Evolutionary conservation across 352 stramenopile genomes (phyloP).

Genomic region (Globisporangium acanthophoron): DNA sequence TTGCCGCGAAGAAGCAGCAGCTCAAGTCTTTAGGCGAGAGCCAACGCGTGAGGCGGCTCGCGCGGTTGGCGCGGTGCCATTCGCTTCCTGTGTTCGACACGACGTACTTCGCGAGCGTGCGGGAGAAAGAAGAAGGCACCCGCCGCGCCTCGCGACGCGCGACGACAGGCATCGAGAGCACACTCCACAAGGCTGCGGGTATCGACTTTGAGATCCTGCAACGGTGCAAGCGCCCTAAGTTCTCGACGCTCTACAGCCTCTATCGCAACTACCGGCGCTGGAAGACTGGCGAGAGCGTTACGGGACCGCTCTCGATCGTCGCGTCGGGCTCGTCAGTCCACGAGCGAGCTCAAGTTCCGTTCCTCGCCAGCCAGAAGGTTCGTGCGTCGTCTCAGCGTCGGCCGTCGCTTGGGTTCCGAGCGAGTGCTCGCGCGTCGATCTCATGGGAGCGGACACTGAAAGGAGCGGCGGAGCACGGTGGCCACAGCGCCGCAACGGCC

Average conservation of each 20-base stretch:
- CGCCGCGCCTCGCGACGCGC: constrained; percentile 1
- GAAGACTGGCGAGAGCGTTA: constrained; percentile 8
- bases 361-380: constrained; percentile 1
- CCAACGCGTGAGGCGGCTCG: constrained; percentile 4
- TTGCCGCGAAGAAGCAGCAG: background rate
- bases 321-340: background rate
- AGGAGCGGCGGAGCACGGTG: background rate
- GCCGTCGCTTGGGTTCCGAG: constrained; percentile 7
- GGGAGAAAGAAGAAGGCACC: constrained; percentile 17
- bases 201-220: constrained; percentile 65
- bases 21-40: background rate
- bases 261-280: constrained; percentile 38
- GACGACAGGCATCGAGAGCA: constrained; percentile 20
- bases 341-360: background rate
- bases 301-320: background rate
- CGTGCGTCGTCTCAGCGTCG: background rate
- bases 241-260: constrained; percentile 31
- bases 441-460: constrained; percentile 9
- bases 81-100: constrained; percentile 44
- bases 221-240: constrained; percentile 36
- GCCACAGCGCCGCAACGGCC: constrained; percentile 1
- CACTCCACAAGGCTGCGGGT: constrained; percentile 14
- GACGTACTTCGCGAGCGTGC: constrained; percentile 31
- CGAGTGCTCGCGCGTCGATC: constrained; percentile 10
- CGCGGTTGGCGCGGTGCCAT: constrained; percentile 28